Conservation (phyloP, 2,329 filamentous ascomycete species). For the Epichloe sibirici region DNA sequence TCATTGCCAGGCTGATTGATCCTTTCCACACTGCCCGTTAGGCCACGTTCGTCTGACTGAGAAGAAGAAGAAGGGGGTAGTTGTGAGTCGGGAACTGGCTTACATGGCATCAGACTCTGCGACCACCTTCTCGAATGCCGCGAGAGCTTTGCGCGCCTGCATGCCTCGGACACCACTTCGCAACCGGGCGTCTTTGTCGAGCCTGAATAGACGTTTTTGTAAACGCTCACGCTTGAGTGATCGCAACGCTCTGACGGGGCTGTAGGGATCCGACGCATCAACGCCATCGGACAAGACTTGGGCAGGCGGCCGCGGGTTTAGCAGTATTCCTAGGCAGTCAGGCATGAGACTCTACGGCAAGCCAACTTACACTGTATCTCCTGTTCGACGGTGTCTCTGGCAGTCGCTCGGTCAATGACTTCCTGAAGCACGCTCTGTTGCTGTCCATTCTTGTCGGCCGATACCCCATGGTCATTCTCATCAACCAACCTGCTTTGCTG, state of each 20-base stretch:
- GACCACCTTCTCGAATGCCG: conserved; percentile 54
- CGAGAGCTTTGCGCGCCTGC: conserved; percentile 63
- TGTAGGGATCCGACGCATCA: conserved; percentile 41
- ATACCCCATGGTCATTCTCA: conserved; percentile 17
- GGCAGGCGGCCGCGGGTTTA: conserved; percentile 8
- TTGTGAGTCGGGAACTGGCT: conserved; percentile 10
- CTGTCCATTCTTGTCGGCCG: background rate
- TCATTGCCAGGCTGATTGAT: conserved; percentile 40
- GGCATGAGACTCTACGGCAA: too few relatives aligned
- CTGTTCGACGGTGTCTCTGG: conserved; percentile 42
- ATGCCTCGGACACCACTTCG: conserved; percentile 65
- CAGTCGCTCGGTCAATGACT: conserved; percentile 50
- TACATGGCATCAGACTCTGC: conserved; percentile 43
- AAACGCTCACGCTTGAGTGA: conserved; percentile 50
- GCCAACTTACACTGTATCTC: conserved; percentile 44
- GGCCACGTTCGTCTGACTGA: background rate
- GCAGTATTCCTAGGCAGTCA: background rate
- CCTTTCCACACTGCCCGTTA: conserved; percentile 16
- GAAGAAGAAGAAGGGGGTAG: background rate
- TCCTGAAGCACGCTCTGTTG: conserved; percentile 46
- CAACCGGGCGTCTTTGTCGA: conserved; percentile 61
- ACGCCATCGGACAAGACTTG: conserved; percentile 46
- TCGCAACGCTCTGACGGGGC: conserved; percentile 48
- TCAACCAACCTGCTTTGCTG: conserved; percentile 46
- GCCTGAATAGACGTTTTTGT: conserved; percentile 50